Evolutionary conservation across 2,329 filamentous ascomycete genomes (phyloP).

Genomic region (Myriangium duriaei): DNA sequence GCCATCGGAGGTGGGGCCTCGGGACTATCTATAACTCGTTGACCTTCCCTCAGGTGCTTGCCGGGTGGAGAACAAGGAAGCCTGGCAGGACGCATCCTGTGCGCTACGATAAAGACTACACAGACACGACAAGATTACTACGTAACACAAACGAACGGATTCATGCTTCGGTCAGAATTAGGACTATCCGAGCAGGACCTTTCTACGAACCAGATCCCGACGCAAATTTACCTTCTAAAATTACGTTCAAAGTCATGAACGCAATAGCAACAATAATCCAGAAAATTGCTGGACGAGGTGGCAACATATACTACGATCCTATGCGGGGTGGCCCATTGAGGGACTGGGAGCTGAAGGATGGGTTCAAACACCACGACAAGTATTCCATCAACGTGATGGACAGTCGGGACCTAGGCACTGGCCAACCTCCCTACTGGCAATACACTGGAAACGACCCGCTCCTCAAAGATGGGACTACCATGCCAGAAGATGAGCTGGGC

Average conservation of each 20-base stretch:
- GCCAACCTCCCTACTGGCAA: slow-evolving; percentile 9
- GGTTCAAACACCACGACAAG: slow-evolving; percentile 14
- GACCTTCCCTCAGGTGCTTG: slow-evolving; percentile 22
- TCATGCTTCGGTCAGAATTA: slow-evolving; percentile 23
- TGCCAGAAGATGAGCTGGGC: slow-evolving; percentile 11
- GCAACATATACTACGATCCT: slow-evolving; percentile 11
- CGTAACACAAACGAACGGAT: slow-evolving; percentile 23
- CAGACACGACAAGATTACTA: slow-evolving; percentile 13
- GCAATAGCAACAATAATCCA: slow-evolving; percentile 11
- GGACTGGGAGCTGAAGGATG: slow-evolving; percentile 22
- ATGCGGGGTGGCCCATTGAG: slow-evolving; percentile 17
- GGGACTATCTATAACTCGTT: slow-evolving; percentile 24
- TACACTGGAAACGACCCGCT: slow-evolving; percentile 7
- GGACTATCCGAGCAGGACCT: slow-evolving; percentile 22
- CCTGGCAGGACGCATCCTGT: slow-evolving; percentile 22
- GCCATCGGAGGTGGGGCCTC: slow-evolving; percentile 20
- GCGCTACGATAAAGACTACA: slow-evolving; percentile 18
- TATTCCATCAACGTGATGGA: slow-evolving; percentile 9
- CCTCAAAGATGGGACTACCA: background rate
- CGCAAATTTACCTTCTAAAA: slow-evolving; percentile 12
- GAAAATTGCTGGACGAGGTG: slow-evolving; percentile 9
- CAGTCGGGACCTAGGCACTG: background rate
- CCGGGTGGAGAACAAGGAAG: slow-evolving; percentile 17
- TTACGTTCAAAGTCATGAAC: slow-evolving; percentile 13
- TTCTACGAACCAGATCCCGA: slow-evolving; percentile 18